Percentiles rank a stretch among this genome's conserved stretches.
phyloP scores from a whole-genome alignment of 768 basidiomycete species.

The Tylopilus sp. region DNA sequence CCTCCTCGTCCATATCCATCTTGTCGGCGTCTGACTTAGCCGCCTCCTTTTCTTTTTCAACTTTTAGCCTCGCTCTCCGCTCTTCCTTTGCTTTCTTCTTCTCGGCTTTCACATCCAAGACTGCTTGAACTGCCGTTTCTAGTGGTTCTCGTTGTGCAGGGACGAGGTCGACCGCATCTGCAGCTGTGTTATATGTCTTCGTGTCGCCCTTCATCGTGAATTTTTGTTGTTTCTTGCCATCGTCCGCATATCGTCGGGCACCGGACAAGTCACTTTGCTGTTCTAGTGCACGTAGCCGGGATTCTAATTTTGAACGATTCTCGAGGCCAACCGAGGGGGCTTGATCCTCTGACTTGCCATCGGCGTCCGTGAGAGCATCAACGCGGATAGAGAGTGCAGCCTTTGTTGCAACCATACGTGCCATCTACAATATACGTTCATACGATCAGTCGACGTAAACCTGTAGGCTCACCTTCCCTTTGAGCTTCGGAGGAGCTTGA shows the following conservation, averaged over 20 bases:
- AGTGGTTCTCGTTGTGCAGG: conserved; percentile 84
- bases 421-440: conserved; percentile 61
- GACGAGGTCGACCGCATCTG: conserved; percentile 80
- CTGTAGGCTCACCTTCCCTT: conserved; percentile 72
- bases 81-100: conserved; percentile 81
- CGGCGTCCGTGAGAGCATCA: conserved; percentile 90
- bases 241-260: conserved; percentile 62
- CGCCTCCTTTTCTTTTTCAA: conserved; percentile 50
- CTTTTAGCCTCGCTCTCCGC: conserved; percentile 62
- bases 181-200: conserved; percentile 81
- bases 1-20: conserved; percentile 49
- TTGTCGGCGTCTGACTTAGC: conserved; percentile 33
- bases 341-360: conserved; percentile 79
- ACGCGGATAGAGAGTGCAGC: conserved; percentile 96
- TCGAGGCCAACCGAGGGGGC: conserved; percentile 89
- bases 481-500: conserved; percentile 95
- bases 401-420: conserved; percentile 99
- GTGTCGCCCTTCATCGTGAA: conserved; percentile 81
- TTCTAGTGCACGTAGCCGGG: conserved; percentile 86
- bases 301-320: conserved; percentile 93
- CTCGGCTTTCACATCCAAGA: conserved; percentile 82
- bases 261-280: conserved; percentile 71
- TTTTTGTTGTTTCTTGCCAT: conserved; percentile 65
- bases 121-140: conserved; percentile 70
- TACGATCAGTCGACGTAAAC: not conserved